A percentile compares a stretch with the other conserved stretches of the same genome.
phyloP scores from a whole-genome alignment of 306 rosid species.

The Hippophae rhamnoides region DNA sequence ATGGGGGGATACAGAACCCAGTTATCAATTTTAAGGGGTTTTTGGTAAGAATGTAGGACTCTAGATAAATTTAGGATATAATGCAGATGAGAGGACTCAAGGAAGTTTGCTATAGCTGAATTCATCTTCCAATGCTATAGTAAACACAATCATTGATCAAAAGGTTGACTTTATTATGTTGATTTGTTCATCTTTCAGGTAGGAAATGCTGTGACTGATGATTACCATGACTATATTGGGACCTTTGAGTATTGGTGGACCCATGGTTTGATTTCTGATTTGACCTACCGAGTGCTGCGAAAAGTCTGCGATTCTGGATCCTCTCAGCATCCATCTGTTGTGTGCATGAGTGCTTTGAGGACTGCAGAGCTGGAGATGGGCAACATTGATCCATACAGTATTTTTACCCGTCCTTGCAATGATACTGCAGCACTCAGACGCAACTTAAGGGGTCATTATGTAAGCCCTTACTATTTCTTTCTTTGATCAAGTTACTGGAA shows the following conservation, averaged over 20 bases:
- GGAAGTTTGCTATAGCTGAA: neutral
- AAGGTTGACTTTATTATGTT: constrained; percentile 14
- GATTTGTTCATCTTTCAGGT: constrained; percentile 37
- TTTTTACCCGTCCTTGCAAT: constrained; percentile 67
- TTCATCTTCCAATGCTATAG: no score
- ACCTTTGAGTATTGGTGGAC: constrained; percentile 96
- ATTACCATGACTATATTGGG: constrained; percentile 76
- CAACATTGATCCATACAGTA: constrained; percentile 83
- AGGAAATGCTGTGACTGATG: constrained; percentile 94
- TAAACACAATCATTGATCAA: constrained; percentile 2
- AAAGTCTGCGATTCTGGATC: constrained; percentile 55
- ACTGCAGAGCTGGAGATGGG: constrained; percentile 61
- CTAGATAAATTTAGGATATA: constrained; percentile 2
- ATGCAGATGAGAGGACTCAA: neutral
- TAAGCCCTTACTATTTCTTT: constrained; percentile 30
- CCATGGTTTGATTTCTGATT: constrained; percentile 93
- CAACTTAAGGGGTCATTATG: constrained; percentile 71
- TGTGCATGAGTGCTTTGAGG: constrained; percentile 50
- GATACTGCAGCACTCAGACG: constrained; percentile 35
- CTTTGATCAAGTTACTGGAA: neutral
- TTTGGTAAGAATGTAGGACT: constrained; percentile 49
- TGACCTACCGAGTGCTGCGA: constrained; percentile 49
- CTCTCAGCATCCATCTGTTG: constrained; percentile 64
- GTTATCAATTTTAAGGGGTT: constrained; percentile 75
- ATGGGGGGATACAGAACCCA: constrained; percentile 63